phyloP scores from a whole-genome alignment of 495 filamentous ascomycete species.

The Pyronema domesticum region DNA sequence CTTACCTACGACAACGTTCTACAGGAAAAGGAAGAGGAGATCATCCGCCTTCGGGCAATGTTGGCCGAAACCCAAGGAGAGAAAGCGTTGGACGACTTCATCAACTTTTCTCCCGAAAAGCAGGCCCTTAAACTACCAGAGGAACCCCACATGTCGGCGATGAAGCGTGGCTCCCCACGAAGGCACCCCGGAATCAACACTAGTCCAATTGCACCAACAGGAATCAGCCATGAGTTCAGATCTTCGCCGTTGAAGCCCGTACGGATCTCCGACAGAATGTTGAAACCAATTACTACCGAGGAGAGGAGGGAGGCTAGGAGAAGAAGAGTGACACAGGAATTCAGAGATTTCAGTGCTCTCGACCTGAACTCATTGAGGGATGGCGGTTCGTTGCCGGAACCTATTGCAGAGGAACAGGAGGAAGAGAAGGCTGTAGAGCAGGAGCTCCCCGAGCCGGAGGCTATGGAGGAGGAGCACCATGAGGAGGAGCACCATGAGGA shows the following conservation, averaged over 20 bases:
- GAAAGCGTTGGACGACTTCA: conserved; percentile 15
- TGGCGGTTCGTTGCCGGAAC: background rate
- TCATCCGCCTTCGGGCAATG: conserved; percentile 16
- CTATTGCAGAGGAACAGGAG: background rate
- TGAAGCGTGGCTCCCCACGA: conserved; percentile 17
- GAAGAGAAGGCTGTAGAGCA: background rate
- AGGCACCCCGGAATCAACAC: background rate
- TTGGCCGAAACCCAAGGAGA: conserved; percentile 9
- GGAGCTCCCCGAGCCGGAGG: background rate
- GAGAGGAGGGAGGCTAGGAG: conserved; percentile 17
- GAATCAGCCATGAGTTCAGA: conserved; percentile 12
- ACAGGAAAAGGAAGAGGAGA: conserved; percentile 15
- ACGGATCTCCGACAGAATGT: conserved; percentile 3
- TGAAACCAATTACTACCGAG: conserved; percentile 8
- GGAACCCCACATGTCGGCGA: conserved; percentile 11
- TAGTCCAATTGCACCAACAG: conserved; percentile 9
- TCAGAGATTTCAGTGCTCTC: conserved; percentile 23
- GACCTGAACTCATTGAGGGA: conserved; percentile 12
- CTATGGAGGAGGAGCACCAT: background rate
- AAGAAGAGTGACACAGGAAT: conserved; percentile 22
- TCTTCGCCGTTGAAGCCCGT: conserved; percentile 9
- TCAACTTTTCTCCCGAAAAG: conserved; percentile 23
- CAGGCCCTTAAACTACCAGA: conserved; percentile 7
- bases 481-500: background rate
- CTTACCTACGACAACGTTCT: background rate